These are phyloP conservation scores for Lophiotrema nucula DNA, from an alignment of 495 filamentous ascomycete genomes.

Conservation along the genomic window DNA sequence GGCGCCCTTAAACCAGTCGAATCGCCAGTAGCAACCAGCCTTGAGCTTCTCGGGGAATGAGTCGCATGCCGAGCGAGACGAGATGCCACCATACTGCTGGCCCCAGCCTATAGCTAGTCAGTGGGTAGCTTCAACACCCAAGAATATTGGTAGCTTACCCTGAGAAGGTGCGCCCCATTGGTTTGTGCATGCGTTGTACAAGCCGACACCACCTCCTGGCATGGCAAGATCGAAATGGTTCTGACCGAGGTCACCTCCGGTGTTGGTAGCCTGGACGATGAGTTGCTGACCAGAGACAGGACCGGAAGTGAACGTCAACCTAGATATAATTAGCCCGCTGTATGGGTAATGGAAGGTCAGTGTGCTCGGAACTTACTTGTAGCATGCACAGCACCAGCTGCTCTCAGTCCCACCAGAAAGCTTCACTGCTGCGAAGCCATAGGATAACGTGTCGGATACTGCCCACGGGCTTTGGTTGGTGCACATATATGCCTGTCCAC, in stretches of 20 bases:
- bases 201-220: slow-evolving; percentile 65
- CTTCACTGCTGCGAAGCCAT: slow-evolving; percentile 64
- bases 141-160: too few species aligned
- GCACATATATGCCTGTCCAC: slow-evolving; percentile 63
- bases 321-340: slow-evolving; percentile 1
- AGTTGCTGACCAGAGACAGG: slow-evolving; percentile 59
- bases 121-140: too few species aligned
- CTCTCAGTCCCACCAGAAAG: slow-evolving; percentile 53
- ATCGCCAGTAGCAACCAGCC: slow-evolving; percentile 66
- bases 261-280: slow-evolving; percentile 69
- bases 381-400: slow-evolving; percentile 67
- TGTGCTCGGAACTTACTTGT: slow-evolving; percentile 52
- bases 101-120: too few species aligned
- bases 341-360: background rate
- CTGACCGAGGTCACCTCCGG: slow-evolving; percentile 56
- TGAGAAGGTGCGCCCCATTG: slow-evolving; percentile 58
- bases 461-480: slow-evolving; percentile 63
- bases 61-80: slow-evolving; percentile 52
- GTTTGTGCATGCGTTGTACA: slow-evolving; percentile 61
- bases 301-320: slow-evolving; percentile 60
- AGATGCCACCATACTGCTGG: slow-evolving; percentile 60
- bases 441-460: slow-evolving; percentile 54
- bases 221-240: slow-evolving; percentile 68
- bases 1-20: slow-evolving; percentile 62
- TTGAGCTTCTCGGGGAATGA: slow-evolving; percentile 56